Conservation (phyloP, 371 early-diverging fungal species). For the Circinella minor region DNA sequence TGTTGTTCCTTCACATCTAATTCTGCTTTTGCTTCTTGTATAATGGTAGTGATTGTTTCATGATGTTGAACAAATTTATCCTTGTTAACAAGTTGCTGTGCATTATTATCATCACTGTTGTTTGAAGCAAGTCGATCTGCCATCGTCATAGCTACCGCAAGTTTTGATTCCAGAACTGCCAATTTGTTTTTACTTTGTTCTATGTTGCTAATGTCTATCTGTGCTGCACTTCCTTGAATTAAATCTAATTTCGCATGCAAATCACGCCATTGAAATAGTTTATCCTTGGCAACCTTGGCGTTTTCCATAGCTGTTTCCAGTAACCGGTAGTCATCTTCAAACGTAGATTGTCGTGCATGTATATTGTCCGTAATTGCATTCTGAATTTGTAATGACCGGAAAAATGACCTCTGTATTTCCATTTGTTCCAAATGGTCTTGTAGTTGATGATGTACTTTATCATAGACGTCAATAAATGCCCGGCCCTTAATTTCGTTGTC, state of each 20-base stretch:
- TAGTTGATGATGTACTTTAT: neutral
- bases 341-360: neutral
- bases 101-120: neutral
- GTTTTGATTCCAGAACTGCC: slow-evolving; percentile 5
- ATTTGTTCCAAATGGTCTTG: slow-evolving; percentile 12
- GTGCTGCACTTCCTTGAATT: neutral
- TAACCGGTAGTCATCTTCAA: neutral
- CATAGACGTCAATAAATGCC: slow-evolving; percentile 4
- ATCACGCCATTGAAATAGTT: slow-evolving; percentile 14
- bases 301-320: slow-evolving; percentile 4
- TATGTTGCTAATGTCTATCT: neutral
- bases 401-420: slow-evolving; percentile 16
- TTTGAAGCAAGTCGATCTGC: slow-evolving; percentile 6
- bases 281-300: neutral
- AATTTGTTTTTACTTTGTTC: neutral
- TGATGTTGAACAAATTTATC: slow-evolving; percentile 5
- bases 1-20: slow-evolving; percentile 5
- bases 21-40: neutral
- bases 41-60: neutral
- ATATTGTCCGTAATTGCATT: slow-evolving; percentile 8
- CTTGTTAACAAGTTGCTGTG: slow-evolving; percentile 1
- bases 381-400: slow-evolving; percentile 15
- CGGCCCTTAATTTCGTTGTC: slow-evolving; percentile 4
- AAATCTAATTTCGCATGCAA: slow-evolving; percentile 11
- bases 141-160: slow-evolving; percentile 6